Conservation (phyloP, 2,329 filamentous ascomycete genomes). For the Trichoderma sp. region DNA sequence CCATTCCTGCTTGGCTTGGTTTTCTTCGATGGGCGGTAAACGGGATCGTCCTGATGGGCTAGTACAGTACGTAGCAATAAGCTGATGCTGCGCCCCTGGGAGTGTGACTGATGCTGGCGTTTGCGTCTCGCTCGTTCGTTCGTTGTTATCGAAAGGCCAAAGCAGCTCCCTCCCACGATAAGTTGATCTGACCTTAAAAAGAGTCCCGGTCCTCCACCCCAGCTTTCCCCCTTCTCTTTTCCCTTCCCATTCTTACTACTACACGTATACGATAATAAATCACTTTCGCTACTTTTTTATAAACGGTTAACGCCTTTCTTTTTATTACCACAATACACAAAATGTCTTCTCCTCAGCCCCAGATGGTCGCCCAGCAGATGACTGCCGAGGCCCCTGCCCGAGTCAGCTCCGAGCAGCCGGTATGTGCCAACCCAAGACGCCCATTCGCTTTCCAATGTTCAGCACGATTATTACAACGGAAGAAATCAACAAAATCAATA, state of each 20-base stretch:
- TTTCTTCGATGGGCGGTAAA: no score
- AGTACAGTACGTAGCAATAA: conserved; percentile 3
- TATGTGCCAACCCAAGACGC: conserved; percentile 29
- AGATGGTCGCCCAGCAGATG: conserved; percentile 38
- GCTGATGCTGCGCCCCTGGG: conserved; percentile 22
- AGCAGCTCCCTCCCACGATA: conserved; percentile 11
- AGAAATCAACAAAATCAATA: not conserved
- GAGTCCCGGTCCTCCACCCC: not conserved
- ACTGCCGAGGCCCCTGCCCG: conserved; percentile 33
- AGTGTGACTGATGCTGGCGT: not conserved
- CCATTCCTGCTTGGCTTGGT: no score
- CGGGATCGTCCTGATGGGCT: conserved; percentile 6
- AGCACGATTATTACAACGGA: not conserved
- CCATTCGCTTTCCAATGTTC: not conserved
- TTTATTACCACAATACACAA: not conserved
- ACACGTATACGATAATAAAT: not conserved
- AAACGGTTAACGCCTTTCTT: not conserved
- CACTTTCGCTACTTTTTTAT: not conserved
- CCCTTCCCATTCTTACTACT: not conserved
- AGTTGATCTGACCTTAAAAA: not conserved
- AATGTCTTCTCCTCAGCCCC: conserved; percentile 27
- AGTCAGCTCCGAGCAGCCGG: conserved; percentile 38
- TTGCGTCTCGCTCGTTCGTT: not conserved
- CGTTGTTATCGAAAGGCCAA: not conserved
- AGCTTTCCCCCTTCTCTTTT: not conserved